These are phyloP conservation scores for Solanum tarijense DNA, from an alignment of 257 asterid genomes.

Conservation along the genomic window DNA sequence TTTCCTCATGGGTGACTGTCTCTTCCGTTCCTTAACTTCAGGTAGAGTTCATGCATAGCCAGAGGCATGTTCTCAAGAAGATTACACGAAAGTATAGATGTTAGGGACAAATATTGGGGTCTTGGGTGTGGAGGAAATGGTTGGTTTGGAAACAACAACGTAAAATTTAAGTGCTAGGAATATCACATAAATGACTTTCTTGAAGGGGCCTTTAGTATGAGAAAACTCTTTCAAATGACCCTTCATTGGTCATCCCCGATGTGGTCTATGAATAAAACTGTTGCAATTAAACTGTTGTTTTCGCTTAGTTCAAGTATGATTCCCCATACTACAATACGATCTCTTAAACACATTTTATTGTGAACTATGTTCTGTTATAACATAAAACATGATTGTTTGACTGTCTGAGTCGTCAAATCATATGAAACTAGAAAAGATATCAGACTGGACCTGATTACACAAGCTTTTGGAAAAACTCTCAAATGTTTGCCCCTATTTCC, in stretches of 20 bases:
- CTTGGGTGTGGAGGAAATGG: background rate
- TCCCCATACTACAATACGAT: background rate
- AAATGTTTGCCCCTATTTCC: accelerated
- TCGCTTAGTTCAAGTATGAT: background rate
- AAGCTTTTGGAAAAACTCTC: background rate
- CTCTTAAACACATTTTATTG: background rate
- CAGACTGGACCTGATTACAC: background rate
- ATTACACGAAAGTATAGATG: background rate
- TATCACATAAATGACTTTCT: background rate
- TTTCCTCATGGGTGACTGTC: background rate
- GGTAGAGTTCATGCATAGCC: background rate
- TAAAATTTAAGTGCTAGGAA: background rate
- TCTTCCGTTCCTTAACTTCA: background rate
- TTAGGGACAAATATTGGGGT: background rate
- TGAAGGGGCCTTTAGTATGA: background rate
- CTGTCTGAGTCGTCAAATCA: background rate
- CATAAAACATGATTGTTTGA: background rate
- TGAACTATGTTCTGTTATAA: background rate
- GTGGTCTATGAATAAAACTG: background rate
- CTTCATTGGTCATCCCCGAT: background rate
- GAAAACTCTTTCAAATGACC: background rate
- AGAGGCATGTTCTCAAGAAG: background rate
- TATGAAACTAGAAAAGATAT: background rate
- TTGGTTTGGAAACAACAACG: background rate
- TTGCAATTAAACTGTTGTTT: background rate